Evolutionary conservation across 1,139 yeast species (phyloP).

Genomic region (Zygosaccharomyces sapae): DNA sequence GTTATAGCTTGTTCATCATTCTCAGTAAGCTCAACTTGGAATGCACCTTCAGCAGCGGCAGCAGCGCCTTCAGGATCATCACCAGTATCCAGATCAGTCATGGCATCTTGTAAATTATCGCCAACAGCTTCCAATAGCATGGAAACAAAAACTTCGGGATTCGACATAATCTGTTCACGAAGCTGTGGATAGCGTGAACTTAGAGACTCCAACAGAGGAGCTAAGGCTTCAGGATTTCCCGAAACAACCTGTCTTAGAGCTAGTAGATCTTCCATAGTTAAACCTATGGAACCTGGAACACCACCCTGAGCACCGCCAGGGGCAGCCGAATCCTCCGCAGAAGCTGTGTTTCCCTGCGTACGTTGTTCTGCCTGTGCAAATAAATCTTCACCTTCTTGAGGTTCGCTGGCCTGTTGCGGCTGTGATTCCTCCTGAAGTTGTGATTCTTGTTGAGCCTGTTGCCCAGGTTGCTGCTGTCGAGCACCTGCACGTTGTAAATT

Average conservation of each 20-base stretch:
- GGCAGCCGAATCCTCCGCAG: conserved; percentile 29
- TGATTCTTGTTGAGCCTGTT: conserved; percentile 4
- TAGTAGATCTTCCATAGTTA: conserved; percentile 48
- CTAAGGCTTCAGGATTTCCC: conserved; percentile 85
- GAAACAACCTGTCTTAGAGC: conserved; percentile 75
- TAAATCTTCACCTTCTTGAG: conserved; percentile 48
- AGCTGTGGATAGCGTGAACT: conserved; percentile 83
- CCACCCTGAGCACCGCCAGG: conserved; percentile 34
- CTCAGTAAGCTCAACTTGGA: conserved; percentile 58
- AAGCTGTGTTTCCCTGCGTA: conserved; percentile 37
- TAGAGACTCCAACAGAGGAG: conserved; percentile 76
- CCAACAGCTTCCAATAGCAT: conserved; percentile 61
- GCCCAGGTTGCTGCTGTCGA: conserved; percentile 35
- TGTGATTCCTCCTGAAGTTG: background rate
- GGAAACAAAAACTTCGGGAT: conserved; percentile 82
- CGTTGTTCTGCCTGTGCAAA: conserved; percentile 73
- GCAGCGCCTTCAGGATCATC: conserved; percentile 15
- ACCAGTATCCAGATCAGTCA: conserved; percentile 21
- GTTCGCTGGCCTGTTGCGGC: conserved; percentile 13
- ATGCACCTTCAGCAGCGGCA: conserved; percentile 27
- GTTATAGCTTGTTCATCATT: conserved; percentile 86
- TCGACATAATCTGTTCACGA: conserved; percentile 73
- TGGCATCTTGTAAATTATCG: conserved; percentile 36
- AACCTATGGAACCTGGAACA: conserved; percentile 36
- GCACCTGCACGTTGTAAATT: conserved; percentile 38